Conservation (phyloP, 495 filamentous ascomycete genomes). For the Penicillium cinerascens region DNA sequence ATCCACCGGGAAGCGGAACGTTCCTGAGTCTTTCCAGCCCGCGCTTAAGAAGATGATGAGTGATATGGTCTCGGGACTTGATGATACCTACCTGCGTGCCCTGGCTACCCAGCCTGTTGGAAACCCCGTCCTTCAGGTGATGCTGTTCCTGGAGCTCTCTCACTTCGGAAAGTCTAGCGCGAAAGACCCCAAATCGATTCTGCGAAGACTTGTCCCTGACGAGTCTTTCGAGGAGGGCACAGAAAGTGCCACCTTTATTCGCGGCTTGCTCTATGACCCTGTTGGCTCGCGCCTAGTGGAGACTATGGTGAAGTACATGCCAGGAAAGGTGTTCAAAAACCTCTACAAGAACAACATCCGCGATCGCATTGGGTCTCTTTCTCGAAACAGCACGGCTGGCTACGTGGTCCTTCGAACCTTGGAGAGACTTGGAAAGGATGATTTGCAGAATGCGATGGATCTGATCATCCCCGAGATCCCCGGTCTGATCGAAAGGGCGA, state of each 20-base stretch:
- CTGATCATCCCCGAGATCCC: conserved; percentile 66
- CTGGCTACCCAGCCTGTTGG: conserved; percentile 83
- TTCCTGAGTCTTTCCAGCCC: conserved; percentile 72
- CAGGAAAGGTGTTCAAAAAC: conserved; percentile 84
- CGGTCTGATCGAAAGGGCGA: conserved; percentile 64
- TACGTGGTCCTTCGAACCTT: conserved; percentile 79
- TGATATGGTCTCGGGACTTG: conserved; percentile 66
- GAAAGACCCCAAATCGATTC: conserved; percentile 57
- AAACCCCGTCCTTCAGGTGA: conserved; percentile 82
- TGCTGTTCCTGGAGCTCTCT: conserved; percentile 78
- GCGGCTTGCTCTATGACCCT: conserved; percentile 79
- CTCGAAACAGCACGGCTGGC: conserved; percentile 83
- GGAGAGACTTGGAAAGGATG: conserved; percentile 78
- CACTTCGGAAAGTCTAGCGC: conserved; percentile 61
- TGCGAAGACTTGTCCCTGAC: conserved; percentile 61
- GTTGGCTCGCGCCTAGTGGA: conserved; percentile 89
- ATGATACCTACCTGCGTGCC: conserved; percentile 68
- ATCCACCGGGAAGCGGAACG: conserved; percentile 43
- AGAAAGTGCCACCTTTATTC: conserved; percentile 67
- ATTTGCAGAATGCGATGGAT: conserved; percentile 65
- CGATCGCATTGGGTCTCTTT: conserved; percentile 67
- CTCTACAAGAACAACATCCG: conserved; percentile 72
- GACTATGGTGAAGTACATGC: conserved; percentile 71
- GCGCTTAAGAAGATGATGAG: conserved; percentile 75
- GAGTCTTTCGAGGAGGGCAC: conserved; percentile 56